Base-by-base conservation (phyloP, 768 basidiomycete species). In the Calocybe gangraenosa region DNA sequence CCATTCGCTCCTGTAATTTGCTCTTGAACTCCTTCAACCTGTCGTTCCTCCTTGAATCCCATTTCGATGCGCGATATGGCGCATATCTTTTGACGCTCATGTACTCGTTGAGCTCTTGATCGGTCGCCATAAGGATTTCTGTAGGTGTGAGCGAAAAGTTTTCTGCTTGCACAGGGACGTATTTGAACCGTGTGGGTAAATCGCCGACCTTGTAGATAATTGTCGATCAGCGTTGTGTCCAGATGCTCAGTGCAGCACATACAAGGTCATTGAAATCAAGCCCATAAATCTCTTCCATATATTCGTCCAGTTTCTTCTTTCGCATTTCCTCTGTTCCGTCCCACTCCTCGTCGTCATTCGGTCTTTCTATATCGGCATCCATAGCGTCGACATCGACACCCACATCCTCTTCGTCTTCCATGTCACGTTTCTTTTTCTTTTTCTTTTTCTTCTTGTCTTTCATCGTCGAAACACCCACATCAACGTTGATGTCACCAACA, bases 231-330 rank as follows among this genome's bases (percentile, higher is more conserved):
- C 45, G 36, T 46, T 33, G 21, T n/a, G 13, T 4, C 7, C 5
- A 20, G 15, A 35, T 45, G 25, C 35, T 8, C n/a, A 42, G 20
- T 25, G 36, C 31, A 22, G 39, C 31, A 71, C 84, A 57, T 49
- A 93, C 94, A 71, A 97, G 79, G 57, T 95, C 94, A 63, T 97
- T 97, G 69, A 97, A 95, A 49, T 97, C 95, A 14, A 98, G 73
- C 28, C 75, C 83, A 60, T 93, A 86, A 33, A 98, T 71, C 62
- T 92, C 89, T 49, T 92, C 87, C 87, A 97, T 87, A 57, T 94
- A 91, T 58, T 90, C 74, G 43, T 94, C 81, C 47, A 93, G 63
- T 56, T 85, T 85, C 40, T 75, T 71, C 64, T 92, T 92, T 42
- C 89, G 77, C 79, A 89, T 90, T 58, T 88, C 89, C 58, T 94